Evolutionary conservation across 2,329 filamentous ascomycete species (phyloP).

Genomic region (Diaporthe sp.): DNA sequence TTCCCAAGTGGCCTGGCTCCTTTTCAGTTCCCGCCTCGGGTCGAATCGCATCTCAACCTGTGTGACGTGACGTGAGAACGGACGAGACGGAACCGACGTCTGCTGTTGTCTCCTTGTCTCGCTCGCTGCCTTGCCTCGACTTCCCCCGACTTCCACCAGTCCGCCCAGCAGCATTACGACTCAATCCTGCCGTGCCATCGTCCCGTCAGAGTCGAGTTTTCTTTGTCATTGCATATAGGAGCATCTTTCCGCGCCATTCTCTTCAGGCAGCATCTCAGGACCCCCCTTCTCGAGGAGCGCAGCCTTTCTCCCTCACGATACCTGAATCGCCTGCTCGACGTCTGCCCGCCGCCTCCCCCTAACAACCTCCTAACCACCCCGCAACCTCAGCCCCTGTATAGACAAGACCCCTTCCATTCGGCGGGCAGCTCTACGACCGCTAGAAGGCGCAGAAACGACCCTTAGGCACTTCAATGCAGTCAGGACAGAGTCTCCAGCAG

Average conservation of each 20-base stretch:
- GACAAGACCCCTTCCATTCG: conserved; percentile 4
- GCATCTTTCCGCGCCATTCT: conserved; percentile 31
- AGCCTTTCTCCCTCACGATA: conserved; percentile 20
- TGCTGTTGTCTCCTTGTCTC: conserved; percentile 29
- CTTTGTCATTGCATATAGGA: conserved; percentile 40
- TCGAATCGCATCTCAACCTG: neutral
- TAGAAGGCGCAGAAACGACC: neutral
- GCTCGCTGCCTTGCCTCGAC: conserved; percentile 12
- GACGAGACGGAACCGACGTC: conserved; percentile 15
- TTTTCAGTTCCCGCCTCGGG: neutral
- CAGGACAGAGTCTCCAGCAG: conserved; percentile 31
- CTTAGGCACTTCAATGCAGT: conserved; percentile 37
- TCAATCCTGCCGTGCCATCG: conserved; percentile 29
- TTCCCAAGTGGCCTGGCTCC: conserved; percentile 19
- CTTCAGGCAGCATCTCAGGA: neutral
- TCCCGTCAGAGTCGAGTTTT: conserved; percentile 31
- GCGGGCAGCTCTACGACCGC: conserved; percentile 6
- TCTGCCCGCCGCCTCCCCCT: conserved; percentile 11
- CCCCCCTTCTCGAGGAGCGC: conserved; percentile 18
- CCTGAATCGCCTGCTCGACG: conserved; percentile 17
- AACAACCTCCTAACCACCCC: neutral
- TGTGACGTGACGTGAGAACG: conserved; percentile 26
- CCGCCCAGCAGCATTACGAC: conserved; percentile 30
- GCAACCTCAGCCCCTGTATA: conserved; percentile 14
- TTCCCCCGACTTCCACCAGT: conserved; percentile 13